Conservation (phyloP, 768 basidiomycete genomes). For the Amanita rubescens region DNA sequence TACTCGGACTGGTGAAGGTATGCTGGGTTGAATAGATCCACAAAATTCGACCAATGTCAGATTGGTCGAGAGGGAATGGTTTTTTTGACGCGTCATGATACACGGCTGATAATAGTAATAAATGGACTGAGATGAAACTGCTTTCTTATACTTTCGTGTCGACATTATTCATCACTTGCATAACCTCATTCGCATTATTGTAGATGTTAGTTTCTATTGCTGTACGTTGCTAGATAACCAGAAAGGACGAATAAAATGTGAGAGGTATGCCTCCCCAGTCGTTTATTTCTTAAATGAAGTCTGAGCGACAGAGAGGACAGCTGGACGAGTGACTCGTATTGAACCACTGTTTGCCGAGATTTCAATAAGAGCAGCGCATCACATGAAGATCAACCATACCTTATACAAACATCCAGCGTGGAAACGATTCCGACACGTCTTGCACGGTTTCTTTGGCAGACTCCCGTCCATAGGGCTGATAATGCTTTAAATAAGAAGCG, state of each 20-base stretch:
- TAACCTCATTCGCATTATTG: background rate
- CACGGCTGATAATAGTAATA: background rate
- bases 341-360: constrained; percentile 59
- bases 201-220: background rate
- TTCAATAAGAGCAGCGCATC: background rate
- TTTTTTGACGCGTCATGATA: background rate
- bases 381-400: constrained; percentile 25
- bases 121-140: background rate
- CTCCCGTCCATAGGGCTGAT: constrained; percentile 86
- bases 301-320: constrained; percentile 86
- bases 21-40: constrained; percentile 12
- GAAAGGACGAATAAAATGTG: background rate
- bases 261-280: too few species aligned
- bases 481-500: constrained; percentile 49
- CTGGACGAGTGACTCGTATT: constrained; percentile 83
- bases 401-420: constrained; percentile 91
- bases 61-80: background rate
- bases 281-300: constrained; percentile 41
- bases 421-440: constrained; percentile 91
- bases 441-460: constrained; percentile 86
- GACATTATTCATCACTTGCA: background rate
- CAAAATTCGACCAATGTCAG: constrained; percentile 1
- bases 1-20: constrained; percentile 52
- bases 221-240: background rate
- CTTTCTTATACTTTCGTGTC: background rate